phyloP scores from a whole-genome alignment of 306 rosid species.

The Pyrus betulifolia region DNA sequence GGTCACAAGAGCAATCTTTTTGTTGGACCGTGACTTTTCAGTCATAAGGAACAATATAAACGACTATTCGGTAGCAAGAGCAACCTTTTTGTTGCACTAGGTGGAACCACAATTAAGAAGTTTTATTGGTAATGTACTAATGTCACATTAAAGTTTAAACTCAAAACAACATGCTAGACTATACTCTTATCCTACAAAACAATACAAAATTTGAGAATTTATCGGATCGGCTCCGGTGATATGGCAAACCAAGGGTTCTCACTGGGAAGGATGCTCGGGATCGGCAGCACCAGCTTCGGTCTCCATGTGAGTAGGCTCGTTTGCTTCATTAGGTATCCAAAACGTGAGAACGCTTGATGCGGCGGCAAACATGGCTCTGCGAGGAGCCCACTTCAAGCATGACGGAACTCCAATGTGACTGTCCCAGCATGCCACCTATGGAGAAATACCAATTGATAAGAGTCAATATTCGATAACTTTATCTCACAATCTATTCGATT shows the following conservation, averaged over 20 bases:
- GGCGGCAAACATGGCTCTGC: conserved; percentile 85
- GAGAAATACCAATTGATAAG: neutral
- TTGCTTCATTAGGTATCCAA: conserved; percentile 70
- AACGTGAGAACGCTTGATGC: conserved; percentile 86
- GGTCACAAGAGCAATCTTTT: too few relatives aligned
- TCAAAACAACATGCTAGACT: neutral
- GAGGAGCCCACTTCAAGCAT: conserved; percentile 96
- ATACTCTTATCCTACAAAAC: neutral
- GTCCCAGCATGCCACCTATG: conserved; percentile 78
- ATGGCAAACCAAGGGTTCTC: neutral
- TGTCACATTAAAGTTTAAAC: neutral
- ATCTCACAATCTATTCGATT: too few relatives aligned
- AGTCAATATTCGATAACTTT: neutral
- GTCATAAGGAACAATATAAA: too few relatives aligned
- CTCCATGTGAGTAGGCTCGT: conserved; percentile 30
- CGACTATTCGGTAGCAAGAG: too few relatives aligned
- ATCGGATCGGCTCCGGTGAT: neutral
- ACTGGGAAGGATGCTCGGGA: conserved; percentile 29
- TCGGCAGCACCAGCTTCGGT: conserved; percentile 25
- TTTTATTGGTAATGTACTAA: neutral
- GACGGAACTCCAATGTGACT: conserved; percentile 78
- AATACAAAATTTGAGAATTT: neutral
- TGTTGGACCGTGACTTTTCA: too few relatives aligned
- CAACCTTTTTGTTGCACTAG: too few relatives aligned
- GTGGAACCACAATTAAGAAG: neutral